These are phyloP conservation scores for Lanmaoa rubissima DNA, from an alignment of 768 basidiomycete genomes.

Conservation along the genomic window DNA sequence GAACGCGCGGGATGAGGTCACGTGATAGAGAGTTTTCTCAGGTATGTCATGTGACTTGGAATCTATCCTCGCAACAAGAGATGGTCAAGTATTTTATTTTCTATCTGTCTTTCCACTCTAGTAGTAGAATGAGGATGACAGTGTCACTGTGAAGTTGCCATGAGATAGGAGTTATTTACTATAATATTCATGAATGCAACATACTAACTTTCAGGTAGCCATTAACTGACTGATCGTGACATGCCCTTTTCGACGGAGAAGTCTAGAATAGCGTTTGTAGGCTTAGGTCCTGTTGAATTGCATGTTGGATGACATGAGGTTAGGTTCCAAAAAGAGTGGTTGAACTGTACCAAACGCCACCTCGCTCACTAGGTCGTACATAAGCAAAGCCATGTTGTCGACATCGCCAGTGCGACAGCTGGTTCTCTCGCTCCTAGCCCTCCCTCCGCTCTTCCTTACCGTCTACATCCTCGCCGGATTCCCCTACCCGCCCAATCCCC, in stretches of 20 bases:
- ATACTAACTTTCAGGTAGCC: neutral
- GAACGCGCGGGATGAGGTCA: constrained; percentile 36
- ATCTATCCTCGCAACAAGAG: too few species aligned
- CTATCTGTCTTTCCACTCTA: too few species aligned
- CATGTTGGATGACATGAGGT: neutral
- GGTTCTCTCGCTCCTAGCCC: constrained; percentile 47
- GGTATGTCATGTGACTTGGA: constrained; percentile 22
- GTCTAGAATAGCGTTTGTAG: neutral
- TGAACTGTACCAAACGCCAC: too few species aligned
- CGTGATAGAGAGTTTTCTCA: constrained; percentile 29
- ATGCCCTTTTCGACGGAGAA: neutral
- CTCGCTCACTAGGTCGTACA: neutral
- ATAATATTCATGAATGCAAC: neutral
- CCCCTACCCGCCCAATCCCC: constrained; percentile 53
- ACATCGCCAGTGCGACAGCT: constrained; percentile 17
- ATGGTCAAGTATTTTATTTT: too few species aligned
- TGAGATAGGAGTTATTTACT: too few species aligned
- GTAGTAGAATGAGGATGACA: neutral
- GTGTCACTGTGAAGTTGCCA: too few species aligned
- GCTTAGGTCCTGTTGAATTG: neutral
- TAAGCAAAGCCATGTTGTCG: constrained; percentile 9
- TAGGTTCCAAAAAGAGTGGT: neutral
- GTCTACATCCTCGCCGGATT: constrained; percentile 65
- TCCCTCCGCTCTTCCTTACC: constrained; percentile 59
- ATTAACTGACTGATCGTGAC: too few species aligned